Evolutionary conservation across 768 basidiomycete genomes (phyloP), one percentile per base, ranked within the genome.

Genomic region (Hygrocybe punicea): DNA sequence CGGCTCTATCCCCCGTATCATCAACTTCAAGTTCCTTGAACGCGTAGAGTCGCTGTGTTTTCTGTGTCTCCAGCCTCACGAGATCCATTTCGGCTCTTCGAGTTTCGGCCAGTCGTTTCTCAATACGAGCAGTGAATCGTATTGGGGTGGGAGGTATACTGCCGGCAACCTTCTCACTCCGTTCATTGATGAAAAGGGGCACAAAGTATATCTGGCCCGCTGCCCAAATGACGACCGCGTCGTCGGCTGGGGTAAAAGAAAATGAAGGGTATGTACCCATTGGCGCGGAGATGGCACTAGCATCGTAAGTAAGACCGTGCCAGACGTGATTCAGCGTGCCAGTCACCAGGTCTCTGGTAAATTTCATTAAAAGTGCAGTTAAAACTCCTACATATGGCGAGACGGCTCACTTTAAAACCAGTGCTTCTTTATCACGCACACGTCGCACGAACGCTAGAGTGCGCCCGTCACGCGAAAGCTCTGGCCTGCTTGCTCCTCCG

Each of bases 181-280:
- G 64, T 2, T 62, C 49, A 62, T 86, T 86, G n/a, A 64, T 66
- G 4, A 71, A 60, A 25, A 89, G 70, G 14, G 87, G 86, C 10
- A 89, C 76, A 13, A 73, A 75, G 65, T 83, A 81, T 23, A 89
- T 87, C 56, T 86, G 81, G 2, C 87, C 87, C 1, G 84, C 81
- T 4, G 87, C 85, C 87, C 87, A 89, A 56, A 89, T 84, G 59
- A 89, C 76, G 52, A 89, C 71, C 1, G 81, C 83, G 56, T 79
- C 75, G 58, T 83, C 81, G 16, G 72, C 69, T 0, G 84, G 84
- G 0, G 83, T 78, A 68, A 89, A 89, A 8, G 87, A 78, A 63
- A 86, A 90, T 1, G 86, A 84, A 0, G 87, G 88, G 61, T 90
- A 90, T 39, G 87, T 90, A 10, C 87, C 86, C 86, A 89, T 89